Percentiles rank a stretch among this genome's conserved stretches.
These are phyloP conservation scores for Tuber brumale DNA, from an alignment of 495 filamentous ascomycete species.

Conservation along the genomic window DNA sequence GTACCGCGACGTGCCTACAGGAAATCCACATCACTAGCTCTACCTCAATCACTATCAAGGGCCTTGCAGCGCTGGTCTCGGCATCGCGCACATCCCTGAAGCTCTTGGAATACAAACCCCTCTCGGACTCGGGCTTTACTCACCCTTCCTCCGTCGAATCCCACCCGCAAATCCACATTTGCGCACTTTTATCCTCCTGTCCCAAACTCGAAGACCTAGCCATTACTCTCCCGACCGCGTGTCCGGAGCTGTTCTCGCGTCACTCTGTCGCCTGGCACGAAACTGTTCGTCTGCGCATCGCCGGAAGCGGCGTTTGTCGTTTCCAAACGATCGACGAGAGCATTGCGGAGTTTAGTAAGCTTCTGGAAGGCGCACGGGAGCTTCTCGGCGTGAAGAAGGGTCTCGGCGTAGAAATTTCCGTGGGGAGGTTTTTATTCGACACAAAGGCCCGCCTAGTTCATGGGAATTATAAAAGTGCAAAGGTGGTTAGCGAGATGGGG, in stretches of 20 bases:
- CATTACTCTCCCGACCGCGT: constrained; percentile 49
- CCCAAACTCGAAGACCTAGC: constrained; percentile 48
- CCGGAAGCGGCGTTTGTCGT: constrained; percentile 45
- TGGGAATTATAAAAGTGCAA: constrained; percentile 46
- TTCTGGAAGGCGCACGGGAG: constrained; percentile 45
- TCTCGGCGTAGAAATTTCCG: constrained; percentile 48
- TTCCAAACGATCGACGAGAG: constrained; percentile 23
- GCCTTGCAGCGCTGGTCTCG: constrained; percentile 49
- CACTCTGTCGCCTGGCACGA: constrained; percentile 46
- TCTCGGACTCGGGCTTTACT: constrained; percentile 49
- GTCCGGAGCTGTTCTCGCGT: constrained; percentile 48
- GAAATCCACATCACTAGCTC: constrained; percentile 51
- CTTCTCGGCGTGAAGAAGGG: constrained; percentile 42
- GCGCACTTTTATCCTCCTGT: constrained; percentile 47
- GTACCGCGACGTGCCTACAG: constrained; percentile 49
- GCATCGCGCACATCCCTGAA: constrained; percentile 48
- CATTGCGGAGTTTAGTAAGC: constrained; percentile 39
- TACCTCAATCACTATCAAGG: constrained; percentile 49
- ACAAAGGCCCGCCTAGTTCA: constrained; percentile 47
- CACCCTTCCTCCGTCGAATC: constrained; percentile 45
- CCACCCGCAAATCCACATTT: constrained; percentile 44
- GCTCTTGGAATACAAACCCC: constrained; percentile 51
- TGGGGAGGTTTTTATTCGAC: constrained; percentile 49
- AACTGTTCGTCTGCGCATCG: constrained; percentile 49
- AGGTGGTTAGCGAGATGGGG: constrained; percentile 42